phyloP scores from a whole-genome alignment of 495 filamentous ascomycete genomes.

The Penicillium parvum region DNA sequence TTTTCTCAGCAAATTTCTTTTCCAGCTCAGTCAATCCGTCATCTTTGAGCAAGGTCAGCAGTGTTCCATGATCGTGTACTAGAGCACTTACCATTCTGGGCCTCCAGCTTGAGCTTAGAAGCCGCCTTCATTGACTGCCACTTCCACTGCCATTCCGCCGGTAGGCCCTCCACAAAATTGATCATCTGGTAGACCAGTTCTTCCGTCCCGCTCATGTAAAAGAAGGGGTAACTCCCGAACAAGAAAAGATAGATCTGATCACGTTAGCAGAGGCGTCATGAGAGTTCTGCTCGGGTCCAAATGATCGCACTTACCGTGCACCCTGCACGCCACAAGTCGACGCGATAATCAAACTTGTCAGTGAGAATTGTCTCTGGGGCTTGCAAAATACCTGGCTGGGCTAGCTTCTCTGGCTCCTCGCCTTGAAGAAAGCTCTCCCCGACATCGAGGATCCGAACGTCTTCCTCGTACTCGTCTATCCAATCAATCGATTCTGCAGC shows the following conservation, averaged over 20 bases:
- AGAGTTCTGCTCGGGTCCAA: no score
- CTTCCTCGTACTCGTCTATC: background rate
- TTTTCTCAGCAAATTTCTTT: constrained; percentile 6
- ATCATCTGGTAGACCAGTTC: background rate
- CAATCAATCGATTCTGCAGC: background rate
- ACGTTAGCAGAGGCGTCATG: background rate
- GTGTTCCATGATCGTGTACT: background rate
- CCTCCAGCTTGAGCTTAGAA: background rate
- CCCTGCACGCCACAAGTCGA: background rate
- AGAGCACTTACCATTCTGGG: background rate
- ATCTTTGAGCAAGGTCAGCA: background rate
- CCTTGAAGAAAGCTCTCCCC: background rate
- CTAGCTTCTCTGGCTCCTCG: no score
- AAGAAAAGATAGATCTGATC: background rate
- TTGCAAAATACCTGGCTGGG: no score
- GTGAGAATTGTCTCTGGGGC: no score
- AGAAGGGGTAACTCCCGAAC: background rate
- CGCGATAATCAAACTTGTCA: background rate
- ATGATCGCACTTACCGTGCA: background rate
- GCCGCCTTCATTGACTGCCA: background rate
- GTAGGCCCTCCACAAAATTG: background rate
- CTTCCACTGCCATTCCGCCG: background rate
- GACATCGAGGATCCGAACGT: background rate
- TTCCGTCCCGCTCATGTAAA: background rate
- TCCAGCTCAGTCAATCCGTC: constrained; percentile 1